Base-by-base conservation (phyloP, 192 early-diverging fungal genomes). In the Pilobolus umbonatus region DNA sequence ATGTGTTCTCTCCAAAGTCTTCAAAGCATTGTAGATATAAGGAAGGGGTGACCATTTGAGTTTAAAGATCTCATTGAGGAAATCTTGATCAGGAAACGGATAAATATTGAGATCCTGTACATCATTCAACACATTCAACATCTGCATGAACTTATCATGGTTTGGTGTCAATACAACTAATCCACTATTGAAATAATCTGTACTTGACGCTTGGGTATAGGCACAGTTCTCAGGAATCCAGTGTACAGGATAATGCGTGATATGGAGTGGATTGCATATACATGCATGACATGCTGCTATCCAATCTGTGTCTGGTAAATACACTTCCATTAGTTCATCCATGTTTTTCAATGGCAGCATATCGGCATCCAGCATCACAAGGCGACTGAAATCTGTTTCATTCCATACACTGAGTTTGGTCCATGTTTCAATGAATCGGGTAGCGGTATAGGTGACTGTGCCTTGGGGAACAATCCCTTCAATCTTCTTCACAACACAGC, bases 331-430 rank as follows among this genome's bases (percentile, higher is more conserved):
- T 4, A 92, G 36, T 32, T 78, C 76, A 54, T 89, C 87, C 57
- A 90, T 82, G 47, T 84, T 83, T 32, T 72, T 46, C 35, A 75
- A 47, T 0, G 82, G 74, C 14, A 88, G 55, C 68, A 83, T 84
- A 62, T 91, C 90, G 0, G 86, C 79, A 64, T 91, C 90, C 35
- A 92, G 31, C 52, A 88, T 76, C 1, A 74, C 78, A 26, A 89
- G 70, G 22, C 67, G 54, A 24, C 84, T 75, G 61, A 69, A 87
- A 4, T 69, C 71, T 1, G 59, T 57, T 21, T 83, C 75, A 50
- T 81, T 69, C 75, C 84, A 90, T 12, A 76, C 87, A 31, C 83
- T 73, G 9, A 92, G 61, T 57, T 90, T 92, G 34, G 88, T 85
- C 74, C 72, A 80, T 48, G 64, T 71, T 17, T 74, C 57, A 0